Conservation (phyloP, 768 basidiomycete species). For the Pilatotrama ljubarskyi region DNA sequence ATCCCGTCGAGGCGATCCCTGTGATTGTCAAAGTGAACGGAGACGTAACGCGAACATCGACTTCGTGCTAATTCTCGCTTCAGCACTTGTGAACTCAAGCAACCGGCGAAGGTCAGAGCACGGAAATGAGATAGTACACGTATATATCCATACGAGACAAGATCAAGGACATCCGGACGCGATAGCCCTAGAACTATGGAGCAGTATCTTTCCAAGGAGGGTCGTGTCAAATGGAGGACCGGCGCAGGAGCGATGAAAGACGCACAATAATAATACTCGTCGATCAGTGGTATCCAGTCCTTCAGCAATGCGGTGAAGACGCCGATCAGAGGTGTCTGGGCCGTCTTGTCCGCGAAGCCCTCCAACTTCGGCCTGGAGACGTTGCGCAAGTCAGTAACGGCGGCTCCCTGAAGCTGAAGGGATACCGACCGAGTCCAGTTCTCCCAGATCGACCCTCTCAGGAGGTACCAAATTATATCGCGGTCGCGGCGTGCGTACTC, state of each 20-base stretch:
- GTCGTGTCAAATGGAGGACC: not conserved
- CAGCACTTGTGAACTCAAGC: not conserved
- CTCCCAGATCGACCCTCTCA: slow-evolving; percentile 86
- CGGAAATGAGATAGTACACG: slow-evolving; percentile 13
- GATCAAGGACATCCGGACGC: not conserved
- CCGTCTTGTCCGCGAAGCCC: slow-evolving; percentile 54
- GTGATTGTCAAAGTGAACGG: no score
- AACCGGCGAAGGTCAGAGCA: not conserved
- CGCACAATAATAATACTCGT: slow-evolving; percentile 91
- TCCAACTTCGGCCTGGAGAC: slow-evolving; percentile 71
- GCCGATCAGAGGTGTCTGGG: slow-evolving; percentile 63
- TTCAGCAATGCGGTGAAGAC: slow-evolving; percentile 68
- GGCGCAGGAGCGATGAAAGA: slow-evolving; percentile 14
- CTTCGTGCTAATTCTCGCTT: not conserved
- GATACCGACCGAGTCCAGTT: slow-evolving; percentile 62
- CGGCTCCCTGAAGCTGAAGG: not conserved
- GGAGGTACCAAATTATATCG: slow-evolving; percentile 80
- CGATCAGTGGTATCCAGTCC: slow-evolving; percentile 87
- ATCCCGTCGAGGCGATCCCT: no score
- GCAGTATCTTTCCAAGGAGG: slow-evolving; percentile 40
- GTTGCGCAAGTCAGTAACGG: not conserved
- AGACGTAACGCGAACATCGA: no score
- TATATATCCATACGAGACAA: slow-evolving; percentile 17
- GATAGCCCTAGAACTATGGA: slow-evolving; percentile 34
- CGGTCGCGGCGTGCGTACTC: slow-evolving; percentile 85